Percentiles rank a stretch among this genome's conserved stretches.
phyloP scores from a whole-genome alignment of 331 rosid genomes.

The Pyracantha coccinea region DNA sequence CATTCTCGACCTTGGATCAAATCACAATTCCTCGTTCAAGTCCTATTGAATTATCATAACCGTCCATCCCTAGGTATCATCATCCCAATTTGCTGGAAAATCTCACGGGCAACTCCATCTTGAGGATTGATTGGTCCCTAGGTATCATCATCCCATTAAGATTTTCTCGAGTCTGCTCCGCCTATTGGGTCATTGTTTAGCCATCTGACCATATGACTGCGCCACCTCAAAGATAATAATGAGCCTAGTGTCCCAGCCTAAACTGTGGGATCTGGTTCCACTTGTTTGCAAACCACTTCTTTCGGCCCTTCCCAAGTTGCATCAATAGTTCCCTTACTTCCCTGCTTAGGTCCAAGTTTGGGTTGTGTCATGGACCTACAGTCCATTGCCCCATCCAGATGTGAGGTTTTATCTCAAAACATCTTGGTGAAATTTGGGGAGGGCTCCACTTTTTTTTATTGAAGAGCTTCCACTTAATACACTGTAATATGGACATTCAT shows the following conservation, averaged over 20 bases:
- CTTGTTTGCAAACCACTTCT: background rate
- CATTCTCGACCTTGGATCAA: background rate
- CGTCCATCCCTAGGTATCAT: background rate
- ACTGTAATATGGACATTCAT: background rate
- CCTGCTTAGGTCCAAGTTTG: background rate
- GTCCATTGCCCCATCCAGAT: background rate
- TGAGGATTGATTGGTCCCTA: background rate
- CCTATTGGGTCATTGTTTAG: background rate
- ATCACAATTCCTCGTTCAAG: background rate
- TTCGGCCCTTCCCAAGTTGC: background rate
- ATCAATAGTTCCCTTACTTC: background rate
- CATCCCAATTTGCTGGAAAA: background rate
- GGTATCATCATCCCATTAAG: too few relatives aligned
- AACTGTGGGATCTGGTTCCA: background rate
- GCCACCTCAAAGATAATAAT: background rate
- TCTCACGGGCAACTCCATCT: background rate
- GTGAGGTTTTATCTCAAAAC: background rate
- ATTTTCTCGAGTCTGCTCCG: background rate
- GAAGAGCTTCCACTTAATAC: background rate
- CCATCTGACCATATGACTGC: background rate
- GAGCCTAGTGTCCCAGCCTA: background rate
- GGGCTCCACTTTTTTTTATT: background rate
- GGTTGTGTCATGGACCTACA: background rate
- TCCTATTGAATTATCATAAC: background rate
- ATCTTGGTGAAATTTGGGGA: background rate